Evolutionary conservation across 805 yeast genomes (phyloP).

Genomic region (Lipomyces kockii): DNA sequence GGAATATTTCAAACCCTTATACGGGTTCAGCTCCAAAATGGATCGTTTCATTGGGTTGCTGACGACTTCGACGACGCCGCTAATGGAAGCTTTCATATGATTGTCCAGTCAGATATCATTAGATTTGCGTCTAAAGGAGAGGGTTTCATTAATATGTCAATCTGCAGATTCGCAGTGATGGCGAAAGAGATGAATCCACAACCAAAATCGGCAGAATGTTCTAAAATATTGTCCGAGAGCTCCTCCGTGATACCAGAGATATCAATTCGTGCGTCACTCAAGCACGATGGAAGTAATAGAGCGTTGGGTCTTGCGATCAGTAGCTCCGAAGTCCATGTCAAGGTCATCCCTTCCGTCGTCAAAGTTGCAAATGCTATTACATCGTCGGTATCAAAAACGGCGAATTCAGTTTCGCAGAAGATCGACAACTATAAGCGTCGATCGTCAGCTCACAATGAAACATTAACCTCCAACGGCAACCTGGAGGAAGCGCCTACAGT

Average conservation of each 20-base stretch:
- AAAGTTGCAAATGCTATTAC: slow-evolving; percentile 14
- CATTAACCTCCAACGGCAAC: neutral
- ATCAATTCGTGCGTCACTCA: slow-evolving; percentile 17
- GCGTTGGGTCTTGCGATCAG: slow-evolving; percentile 19
- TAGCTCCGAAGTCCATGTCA: slow-evolving; percentile 22
- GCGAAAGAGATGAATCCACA: neutral
- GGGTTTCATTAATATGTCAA: slow-evolving; percentile 20
- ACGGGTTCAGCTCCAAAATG: slow-evolving; percentile 19
- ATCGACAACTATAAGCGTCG: slow-evolving; percentile 25
- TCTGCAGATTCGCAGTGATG: slow-evolving; percentile 16
- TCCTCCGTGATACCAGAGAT: slow-evolving; percentile 27
- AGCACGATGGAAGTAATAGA: slow-evolving; percentile 15
- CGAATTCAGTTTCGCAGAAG: slow-evolving; percentile 15
- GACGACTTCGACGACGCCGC: slow-evolving; percentile 22
- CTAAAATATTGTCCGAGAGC: slow-evolving; percentile 6
- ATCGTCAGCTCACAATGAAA: slow-evolving; percentile 15
- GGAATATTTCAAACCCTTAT: slow-evolving; percentile 19
- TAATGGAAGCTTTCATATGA: slow-evolving; percentile 9
- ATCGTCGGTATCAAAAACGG: slow-evolving; percentile 14
- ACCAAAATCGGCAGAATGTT: neutral
- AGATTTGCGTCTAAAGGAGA: slow-evolving; percentile 22
- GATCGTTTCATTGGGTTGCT: slow-evolving; percentile 25
- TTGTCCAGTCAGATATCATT: slow-evolving; percentile 16
- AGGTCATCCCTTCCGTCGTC: slow-evolving; percentile 24
- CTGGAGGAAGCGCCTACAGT: neutral